These are phyloP conservation scores for Rhododendron henanense DNA, from an alignment of 148 eudicot species.

Conservation along the genomic window DNA sequence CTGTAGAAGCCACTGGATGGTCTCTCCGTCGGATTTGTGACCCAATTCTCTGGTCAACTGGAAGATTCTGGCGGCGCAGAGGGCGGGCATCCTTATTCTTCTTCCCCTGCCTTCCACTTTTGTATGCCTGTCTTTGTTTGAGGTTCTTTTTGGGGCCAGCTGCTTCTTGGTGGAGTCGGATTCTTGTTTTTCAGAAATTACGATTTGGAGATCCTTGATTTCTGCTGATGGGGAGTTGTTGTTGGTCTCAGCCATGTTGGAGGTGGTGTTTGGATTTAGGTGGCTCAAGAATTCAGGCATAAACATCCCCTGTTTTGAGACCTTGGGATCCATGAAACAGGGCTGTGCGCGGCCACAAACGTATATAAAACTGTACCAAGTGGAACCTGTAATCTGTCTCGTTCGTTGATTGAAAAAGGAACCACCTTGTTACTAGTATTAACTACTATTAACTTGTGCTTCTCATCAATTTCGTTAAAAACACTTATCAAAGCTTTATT, in stretches of 20 bases:
- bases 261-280: constrained; percentile 17
- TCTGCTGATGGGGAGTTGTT: constrained; percentile 25
- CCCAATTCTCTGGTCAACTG: constrained; percentile 72
- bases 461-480: neutral
- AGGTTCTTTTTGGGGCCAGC: constrained; percentile 51
- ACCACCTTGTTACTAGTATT: neutral
- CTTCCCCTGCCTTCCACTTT: constrained; percentile 78
- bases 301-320: constrained; percentile 11
- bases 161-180: constrained; percentile 21
- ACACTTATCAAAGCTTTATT: neutral
- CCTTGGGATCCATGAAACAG: neutral
- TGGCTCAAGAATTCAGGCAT: constrained; percentile 28
- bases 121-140: constrained; percentile 70
- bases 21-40: constrained; percentile 58
- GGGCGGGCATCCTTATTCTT: constrained; percentile 74
- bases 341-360: neutral
- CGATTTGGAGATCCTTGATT: constrained; percentile 43
- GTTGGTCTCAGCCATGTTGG: neutral
- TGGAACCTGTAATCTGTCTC: neutral
- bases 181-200: constrained; percentile 32
- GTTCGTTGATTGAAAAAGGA: constrained; percentile 17
- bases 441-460: neutral
- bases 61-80: constrained; percentile 73
- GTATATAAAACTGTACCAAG: neutral
- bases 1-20: constrained; percentile 48